Conservation (phyloP, 23 red algal species). For the Pyropia yezoensis region DNA sequence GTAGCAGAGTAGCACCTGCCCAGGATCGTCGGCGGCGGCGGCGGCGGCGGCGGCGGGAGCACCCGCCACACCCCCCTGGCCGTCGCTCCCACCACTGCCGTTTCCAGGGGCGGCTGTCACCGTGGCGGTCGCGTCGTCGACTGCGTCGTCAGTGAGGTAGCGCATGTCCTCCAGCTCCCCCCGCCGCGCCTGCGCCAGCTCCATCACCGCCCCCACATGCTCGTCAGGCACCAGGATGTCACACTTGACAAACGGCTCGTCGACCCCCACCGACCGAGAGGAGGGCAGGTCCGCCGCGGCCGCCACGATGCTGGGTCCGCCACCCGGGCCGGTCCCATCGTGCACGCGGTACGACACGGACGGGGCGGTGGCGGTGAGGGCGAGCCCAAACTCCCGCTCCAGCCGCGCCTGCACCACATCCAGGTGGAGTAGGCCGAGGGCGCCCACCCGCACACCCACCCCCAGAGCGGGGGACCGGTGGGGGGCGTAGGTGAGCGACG, state of each 20-base stretch:
- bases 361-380: constrained; percentile 64
- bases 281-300: background rate
- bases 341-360: constrained; percentile 67
- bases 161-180: constrained; percentile 82
- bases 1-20: constrained; percentile 52
- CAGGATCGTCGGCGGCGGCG: background rate
- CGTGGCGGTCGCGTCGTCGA: too few relatives aligned
- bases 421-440: constrained; percentile 78
- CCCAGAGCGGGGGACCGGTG: constrained; percentile 76
- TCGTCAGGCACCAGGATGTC: constrained; percentile 79
- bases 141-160: constrained; percentile 23
- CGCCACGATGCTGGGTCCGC: too few relatives aligned
- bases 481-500: constrained; percentile 47
- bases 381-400: constrained; percentile 59
- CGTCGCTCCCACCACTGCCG: too few relatives aligned
- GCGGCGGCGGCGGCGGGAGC: background rate
- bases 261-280: constrained; percentile 43
- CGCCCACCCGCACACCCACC: constrained; percentile 71
- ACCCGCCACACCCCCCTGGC: too few relatives aligned
- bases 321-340: background rate
- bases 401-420: constrained; percentile 70
- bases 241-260: constrained; percentile 77
- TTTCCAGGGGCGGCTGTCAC: too few relatives aligned
- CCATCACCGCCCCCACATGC: constrained; percentile 84
- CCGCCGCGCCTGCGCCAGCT: constrained; percentile 67